A percentile compares a stretch with the other conserved stretches of the same genome.
Conservation (phyloP, 2,329 filamentous ascomycete genomes). For the Paecilomyces niveus region DNA sequence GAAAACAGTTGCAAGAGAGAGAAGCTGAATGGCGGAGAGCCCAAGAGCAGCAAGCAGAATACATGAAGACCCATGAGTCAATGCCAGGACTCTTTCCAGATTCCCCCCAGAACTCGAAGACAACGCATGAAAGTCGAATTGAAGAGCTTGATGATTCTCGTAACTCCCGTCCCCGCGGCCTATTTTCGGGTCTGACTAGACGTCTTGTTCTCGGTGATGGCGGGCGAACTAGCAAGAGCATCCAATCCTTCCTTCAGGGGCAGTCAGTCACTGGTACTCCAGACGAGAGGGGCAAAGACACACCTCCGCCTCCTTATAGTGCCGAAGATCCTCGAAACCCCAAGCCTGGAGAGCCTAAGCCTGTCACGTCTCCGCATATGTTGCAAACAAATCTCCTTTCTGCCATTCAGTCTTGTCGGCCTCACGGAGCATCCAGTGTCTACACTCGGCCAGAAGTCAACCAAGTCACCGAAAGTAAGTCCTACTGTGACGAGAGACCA, state of each 20-base stretch:
- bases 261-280: slow-evolving; percentile 15
- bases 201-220: slow-evolving; percentile 59
- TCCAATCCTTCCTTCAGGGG: slow-evolving; percentile 24
- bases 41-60: slow-evolving; percentile 25
- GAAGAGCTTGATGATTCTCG: slow-evolving; percentile 16
- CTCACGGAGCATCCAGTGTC: slow-evolving; percentile 66
- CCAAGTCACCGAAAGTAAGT: slow-evolving; percentile 70
- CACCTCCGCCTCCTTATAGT: slow-evolving; percentile 36
- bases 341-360: slow-evolving; percentile 24
- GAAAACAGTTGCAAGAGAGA: slow-evolving; percentile 58
- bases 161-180: slow-evolving; percentile 44
- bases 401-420: slow-evolving; percentile 69
- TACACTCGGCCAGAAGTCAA: slow-evolving; percentile 66
- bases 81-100: slow-evolving; percentile 73
- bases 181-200: slow-evolving; percentile 63
- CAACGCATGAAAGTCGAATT: slow-evolving; percentile 12
- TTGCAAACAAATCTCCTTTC: slow-evolving; percentile 54
- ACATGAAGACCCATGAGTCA: slow-evolving; percentile 29
- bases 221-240: slow-evolving; percentile 3
- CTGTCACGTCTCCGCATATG: slow-evolving; percentile 32
- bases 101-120: slow-evolving; percentile 48
- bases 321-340: slow-evolving; percentile 24
- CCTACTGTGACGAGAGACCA: slow-evolving; percentile 75
- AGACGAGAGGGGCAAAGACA: slow-evolving; percentile 11
- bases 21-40: slow-evolving; percentile 43